Evolutionary conservation across 805 yeast species (phyloP).

Genomic region (Spathaspora sp.): DNA sequence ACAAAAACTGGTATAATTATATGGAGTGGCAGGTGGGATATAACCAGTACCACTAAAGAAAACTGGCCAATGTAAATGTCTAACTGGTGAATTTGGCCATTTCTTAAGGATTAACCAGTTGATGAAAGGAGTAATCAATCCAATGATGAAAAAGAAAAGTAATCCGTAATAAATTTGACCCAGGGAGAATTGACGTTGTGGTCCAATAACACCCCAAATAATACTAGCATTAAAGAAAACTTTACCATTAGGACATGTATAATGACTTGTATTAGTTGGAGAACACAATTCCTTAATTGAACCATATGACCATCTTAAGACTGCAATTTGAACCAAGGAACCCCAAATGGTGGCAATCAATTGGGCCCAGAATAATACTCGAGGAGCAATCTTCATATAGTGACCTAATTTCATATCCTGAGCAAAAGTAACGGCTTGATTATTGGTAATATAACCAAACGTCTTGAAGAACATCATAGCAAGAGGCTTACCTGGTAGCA

Average conservation of each 20-base stretch:
- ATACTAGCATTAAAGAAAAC: slow-evolving; percentile 42
- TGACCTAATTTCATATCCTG: slow-evolving; percentile 45
- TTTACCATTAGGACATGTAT: slow-evolving; percentile 40
- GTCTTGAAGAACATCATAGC: slow-evolving; percentile 48
- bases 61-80: slow-evolving; percentile 35
- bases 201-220: slow-evolving; percentile 42
- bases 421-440: slow-evolving; percentile 45
- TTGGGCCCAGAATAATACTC: slow-evolving; percentile 40
- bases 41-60: slow-evolving; percentile 48
- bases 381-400: slow-evolving; percentile 41
- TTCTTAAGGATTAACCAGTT: slow-evolving; percentile 37
- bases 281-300: slow-evolving; percentile 30
- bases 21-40: slow-evolving; percentile 75
- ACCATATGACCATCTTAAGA: slow-evolving; percentile 41
- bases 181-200: slow-evolving; percentile 16
- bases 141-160: slow-evolving; percentile 37
- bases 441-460: slow-evolving; percentile 45
- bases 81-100: slow-evolving; percentile 35
- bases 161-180: slow-evolving; percentile 26
- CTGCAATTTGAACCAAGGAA: slow-evolving; percentile 35
- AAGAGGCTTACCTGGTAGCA: slow-evolving; percentile 46
- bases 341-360: slow-evolving; percentile 42
- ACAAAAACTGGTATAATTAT: slow-evolving; percentile 58
- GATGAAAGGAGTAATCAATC: slow-evolving; percentile 32
- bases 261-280: slow-evolving; percentile 22